phyloP scores from a whole-genome alignment of 768 basidiomycete species.

The Pleurotus djamor region DNA sequence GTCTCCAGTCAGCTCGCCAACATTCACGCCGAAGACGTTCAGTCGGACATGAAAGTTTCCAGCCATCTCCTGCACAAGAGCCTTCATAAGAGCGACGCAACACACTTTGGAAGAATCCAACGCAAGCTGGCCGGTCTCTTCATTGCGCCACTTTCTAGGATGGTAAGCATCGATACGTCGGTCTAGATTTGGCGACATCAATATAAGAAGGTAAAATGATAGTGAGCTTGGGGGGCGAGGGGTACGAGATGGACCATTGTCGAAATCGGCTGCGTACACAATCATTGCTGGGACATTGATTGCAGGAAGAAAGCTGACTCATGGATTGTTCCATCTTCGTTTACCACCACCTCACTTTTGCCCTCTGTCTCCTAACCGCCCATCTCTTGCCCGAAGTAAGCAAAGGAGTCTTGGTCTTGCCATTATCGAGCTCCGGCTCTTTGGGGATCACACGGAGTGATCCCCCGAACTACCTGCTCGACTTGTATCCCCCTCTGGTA shows the following conservation, averaged over 20 bases:
- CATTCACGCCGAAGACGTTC: slow-evolving; percentile 65
- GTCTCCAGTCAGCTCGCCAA: slow-evolving; percentile 96
- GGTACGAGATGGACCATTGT: slow-evolving; percentile 9
- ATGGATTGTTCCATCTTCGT: background rate
- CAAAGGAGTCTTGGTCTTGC: slow-evolving; percentile 22
- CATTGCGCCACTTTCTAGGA: slow-evolving; percentile 87
- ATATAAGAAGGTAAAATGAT: slow-evolving; percentile 24
- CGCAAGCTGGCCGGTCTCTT: slow-evolving; percentile 78
- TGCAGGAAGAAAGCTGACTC: background rate
- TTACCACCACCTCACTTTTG: slow-evolving; percentile 21
- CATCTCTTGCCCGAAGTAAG: slow-evolving; percentile 41
- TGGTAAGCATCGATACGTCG: slow-evolving; percentile 95
- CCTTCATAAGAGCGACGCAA: slow-evolving; percentile 99
- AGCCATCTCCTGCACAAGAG: slow-evolving; percentile 98
- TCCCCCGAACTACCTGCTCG: slow-evolving; percentile 19
- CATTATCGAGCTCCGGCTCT: slow-evolving; percentile 10
- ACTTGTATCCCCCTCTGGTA: slow-evolving; percentile 22
- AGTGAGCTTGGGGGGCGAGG: slow-evolving; percentile 20
- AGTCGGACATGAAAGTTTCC: slow-evolving; percentile 88
- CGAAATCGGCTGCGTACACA: background rate
- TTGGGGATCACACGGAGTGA: background rate
- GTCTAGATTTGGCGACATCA: slow-evolving; percentile 42
- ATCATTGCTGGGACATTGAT: background rate
- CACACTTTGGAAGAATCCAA: slow-evolving; percentile 93
- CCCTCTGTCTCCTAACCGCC: slow-evolving; percentile 26